phyloP scores from a whole-genome alignment of 2,329 filamentous ascomycete species.

The Fusarium camptoceras region DNA sequence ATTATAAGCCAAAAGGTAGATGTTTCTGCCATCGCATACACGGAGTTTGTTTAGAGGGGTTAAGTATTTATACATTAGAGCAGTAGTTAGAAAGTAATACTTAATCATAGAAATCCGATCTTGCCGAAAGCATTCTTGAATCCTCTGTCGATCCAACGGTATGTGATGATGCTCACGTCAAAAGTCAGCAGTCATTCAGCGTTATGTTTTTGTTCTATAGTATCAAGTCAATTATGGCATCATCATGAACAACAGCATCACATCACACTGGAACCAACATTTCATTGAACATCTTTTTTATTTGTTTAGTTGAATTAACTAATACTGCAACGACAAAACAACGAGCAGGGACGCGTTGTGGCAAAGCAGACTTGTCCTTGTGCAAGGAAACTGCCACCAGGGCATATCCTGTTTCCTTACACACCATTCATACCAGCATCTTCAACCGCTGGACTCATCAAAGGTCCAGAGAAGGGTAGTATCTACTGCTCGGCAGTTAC shows the following conservation, averaged over 20 bases:
- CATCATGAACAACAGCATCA: not conserved
- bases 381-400: conserved; percentile 48
- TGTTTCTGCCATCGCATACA: not conserved
- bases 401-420: conserved; percentile 44
- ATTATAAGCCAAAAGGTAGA: not conserved
- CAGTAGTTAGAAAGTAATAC: not conserved
- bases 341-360: conserved; percentile 54
- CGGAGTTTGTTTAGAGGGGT: conserved; percentile 5
- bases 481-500: conserved; percentile 41
- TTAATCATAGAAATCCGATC: not conserved
- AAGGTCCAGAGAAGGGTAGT: conserved; percentile 34
- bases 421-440: conserved; percentile 53
- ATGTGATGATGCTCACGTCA: not conserved
- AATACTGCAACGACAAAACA: conserved; percentile 57
- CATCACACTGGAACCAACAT: not conserved
- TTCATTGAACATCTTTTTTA: conserved; percentile 42
- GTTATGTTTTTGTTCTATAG: not conserved
- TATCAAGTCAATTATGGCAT: not conserved
- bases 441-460: conserved; percentile 41
- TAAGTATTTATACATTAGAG: not conserved
- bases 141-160: not conserved
- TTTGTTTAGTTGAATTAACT: conserved; percentile 56
- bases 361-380: conserved; percentile 53
- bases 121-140: not conserved
- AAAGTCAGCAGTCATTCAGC: not conserved